Evolutionary conservation across 148 eudicot genomes (phyloP).

Genomic region (Pharnaceum exiguum): DNA sequence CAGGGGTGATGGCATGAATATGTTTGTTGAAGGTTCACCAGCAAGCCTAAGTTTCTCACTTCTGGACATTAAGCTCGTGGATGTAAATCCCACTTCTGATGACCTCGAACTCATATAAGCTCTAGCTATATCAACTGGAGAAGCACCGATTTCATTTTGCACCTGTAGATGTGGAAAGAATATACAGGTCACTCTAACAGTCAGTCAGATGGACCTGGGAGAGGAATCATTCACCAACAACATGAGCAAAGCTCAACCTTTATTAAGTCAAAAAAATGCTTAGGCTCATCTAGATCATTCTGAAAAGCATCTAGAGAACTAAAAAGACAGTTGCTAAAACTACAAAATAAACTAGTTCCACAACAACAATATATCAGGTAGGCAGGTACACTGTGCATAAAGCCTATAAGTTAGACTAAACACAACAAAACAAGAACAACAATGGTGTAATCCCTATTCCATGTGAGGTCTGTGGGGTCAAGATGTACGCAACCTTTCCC

Average conservation of each 20-base stretch:
- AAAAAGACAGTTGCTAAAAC: no score
- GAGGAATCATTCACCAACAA: constrained; percentile 1
- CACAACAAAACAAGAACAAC: no score
- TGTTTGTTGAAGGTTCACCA: constrained; percentile 36
- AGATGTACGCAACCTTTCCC: no score
- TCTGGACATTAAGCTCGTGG: constrained; percentile 22
- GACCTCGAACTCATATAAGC: constrained; percentile 85
- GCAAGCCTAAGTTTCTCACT: constrained; percentile 26
- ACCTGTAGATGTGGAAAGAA: constrained; percentile 32
- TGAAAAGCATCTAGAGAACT: no score
- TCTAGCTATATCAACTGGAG: constrained; percentile 85
- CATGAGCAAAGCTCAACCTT: constrained; percentile 19
- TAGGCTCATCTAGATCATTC: no score
- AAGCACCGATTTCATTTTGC: constrained; percentile 54
- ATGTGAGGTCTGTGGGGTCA: no score
- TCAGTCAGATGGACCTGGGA: no score
- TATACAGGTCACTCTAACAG: not conserved
- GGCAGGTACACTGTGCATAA: no score
- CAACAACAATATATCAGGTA: no score
- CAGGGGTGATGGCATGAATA: constrained; percentile 44
- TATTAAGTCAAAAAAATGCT: constrained; percentile 23
- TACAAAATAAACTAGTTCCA: no score
- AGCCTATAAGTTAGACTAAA: no score
- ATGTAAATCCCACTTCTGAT: constrained; percentile 38
- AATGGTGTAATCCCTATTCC: no score